These are phyloP conservation scores for Stereum hirsutum DNA, from an alignment of 1,284 basidiomycete species.

Conservation along the genomic window DNA sequence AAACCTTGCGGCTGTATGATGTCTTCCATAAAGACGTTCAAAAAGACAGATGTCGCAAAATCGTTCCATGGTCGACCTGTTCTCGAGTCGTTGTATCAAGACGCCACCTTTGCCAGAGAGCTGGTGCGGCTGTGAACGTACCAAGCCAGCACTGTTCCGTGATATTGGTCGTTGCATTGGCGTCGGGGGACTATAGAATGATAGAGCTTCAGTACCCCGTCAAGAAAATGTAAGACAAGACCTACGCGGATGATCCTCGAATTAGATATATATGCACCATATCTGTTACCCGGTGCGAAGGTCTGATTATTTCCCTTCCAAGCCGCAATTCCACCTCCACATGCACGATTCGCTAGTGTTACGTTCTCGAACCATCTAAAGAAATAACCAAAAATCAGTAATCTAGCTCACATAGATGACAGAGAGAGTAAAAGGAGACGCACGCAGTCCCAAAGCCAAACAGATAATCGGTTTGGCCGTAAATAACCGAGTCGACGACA, in stretches of 20 bases:
- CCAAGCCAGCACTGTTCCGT: slow-evolving; percentile 41
- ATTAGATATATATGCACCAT: slow-evolving; percentile 52
- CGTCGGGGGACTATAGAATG: slow-evolving; percentile 44
- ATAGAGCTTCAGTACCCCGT: not conserved
- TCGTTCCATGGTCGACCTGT: slow-evolving; percentile 57
- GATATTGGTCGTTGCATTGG: slow-evolving; percentile 38
- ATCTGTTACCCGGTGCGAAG: slow-evolving; percentile 42
- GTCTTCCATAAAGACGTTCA: slow-evolving; percentile 51
- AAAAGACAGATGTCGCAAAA: slow-evolving; percentile 43
- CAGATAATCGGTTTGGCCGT: slow-evolving; percentile 53
- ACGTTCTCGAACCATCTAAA: slow-evolving; percentile 52
- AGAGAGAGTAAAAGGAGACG: too few relatives aligned
- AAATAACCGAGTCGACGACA: slow-evolving; percentile 52
- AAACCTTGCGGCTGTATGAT: slow-evolving; percentile 44
- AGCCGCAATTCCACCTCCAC: slow-evolving; percentile 52
- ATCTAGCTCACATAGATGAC: too few relatives aligned
- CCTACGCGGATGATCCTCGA: slow-evolving; percentile 46
- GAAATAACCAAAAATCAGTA: not conserved
- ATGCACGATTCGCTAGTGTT: slow-evolving; percentile 50
- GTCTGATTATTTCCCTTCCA: slow-evolving; percentile 52
- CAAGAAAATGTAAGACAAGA: not conserved
- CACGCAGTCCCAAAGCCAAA: slow-evolving; percentile 52
- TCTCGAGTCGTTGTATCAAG: not conserved
- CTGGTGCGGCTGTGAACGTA: slow-evolving; percentile 9
- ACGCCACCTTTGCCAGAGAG: not conserved